These are phyloP conservation scores for Chaetomium cochliodes DNA, from an alignment of 495 filamentous ascomycete species.

Conservation along the genomic window DNA sequence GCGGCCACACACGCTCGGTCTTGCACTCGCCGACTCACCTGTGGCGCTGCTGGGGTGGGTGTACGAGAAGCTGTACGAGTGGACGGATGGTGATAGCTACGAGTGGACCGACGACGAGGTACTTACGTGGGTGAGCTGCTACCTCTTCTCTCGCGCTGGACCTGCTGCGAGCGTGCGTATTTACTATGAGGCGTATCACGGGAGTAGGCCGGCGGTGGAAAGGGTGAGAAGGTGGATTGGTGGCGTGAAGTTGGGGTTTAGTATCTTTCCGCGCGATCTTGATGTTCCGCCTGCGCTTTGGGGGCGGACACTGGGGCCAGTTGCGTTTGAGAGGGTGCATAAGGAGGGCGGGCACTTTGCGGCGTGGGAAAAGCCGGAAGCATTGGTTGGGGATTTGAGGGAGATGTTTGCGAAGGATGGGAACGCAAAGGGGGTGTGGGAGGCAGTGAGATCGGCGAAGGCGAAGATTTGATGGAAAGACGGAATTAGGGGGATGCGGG, in stretches of 20 bases:
- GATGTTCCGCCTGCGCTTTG: neutral
- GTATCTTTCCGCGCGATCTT: neutral
- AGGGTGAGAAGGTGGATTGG: neutral
- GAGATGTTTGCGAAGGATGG: neutral
- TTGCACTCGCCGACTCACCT: constrained; percentile 9
- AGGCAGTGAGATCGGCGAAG: neutral
- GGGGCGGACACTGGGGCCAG: constrained; percentile 3
- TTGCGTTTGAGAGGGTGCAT: constrained; percentile 5
- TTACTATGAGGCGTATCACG: constrained; percentile 4
- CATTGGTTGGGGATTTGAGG: constrained; percentile 2
- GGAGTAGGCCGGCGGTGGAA: neutral
- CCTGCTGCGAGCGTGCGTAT: constrained; percentile 2
- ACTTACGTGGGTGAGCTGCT: neutral
- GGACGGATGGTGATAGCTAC: neutral
- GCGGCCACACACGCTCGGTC: neutral
- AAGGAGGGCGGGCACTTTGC: neutral
- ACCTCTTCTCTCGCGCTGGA: neutral
- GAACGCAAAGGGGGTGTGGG: neutral
- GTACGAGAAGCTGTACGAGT: constrained; percentile 6
- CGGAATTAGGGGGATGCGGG: neutral
- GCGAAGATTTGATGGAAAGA: constrained; percentile 30
- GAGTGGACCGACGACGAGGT: constrained; percentile 5
- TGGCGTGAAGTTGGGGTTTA: neutral
- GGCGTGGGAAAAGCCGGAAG: constrained; percentile 4
- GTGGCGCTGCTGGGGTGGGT: constrained; percentile 3